Conservation (phyloP, 306 rosid genomes). For the Alnus glutinosa region DNA sequence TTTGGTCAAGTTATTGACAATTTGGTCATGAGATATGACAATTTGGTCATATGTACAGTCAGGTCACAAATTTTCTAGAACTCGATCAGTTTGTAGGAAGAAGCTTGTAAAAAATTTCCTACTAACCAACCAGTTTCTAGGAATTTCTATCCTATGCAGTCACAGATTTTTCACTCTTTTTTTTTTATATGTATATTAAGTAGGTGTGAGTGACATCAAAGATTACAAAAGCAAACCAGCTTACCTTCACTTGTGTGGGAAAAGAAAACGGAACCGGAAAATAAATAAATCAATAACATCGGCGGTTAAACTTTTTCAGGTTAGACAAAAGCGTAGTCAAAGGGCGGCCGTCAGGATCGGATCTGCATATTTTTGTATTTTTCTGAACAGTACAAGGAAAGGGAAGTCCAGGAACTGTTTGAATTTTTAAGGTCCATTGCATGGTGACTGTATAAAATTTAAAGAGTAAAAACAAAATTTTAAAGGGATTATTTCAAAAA, state of each 20-base stretch:
- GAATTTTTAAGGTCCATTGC: background rate
- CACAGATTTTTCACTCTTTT: background rate
- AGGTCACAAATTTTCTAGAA: too few species aligned
- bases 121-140: too few species aligned
- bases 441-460: too few species aligned
- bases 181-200: background rate
- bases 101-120: too few species aligned
- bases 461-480: too few species aligned
- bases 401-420: background rate
- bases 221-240: background rate
- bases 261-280: background rate
- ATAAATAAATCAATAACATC: background rate
- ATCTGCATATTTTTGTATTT: too few species aligned
- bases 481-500: too few species aligned
- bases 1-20: conserved; percentile 31
- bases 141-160: background rate
- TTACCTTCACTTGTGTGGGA: background rate
- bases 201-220: background rate
- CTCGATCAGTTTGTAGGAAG: too few species aligned
- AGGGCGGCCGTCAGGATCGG: too few species aligned
- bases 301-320: background rate
- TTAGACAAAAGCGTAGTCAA: background rate
- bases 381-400: too few species aligned
- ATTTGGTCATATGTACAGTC: too few species aligned
- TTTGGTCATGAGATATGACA: background rate